phyloP scores from a whole-genome alignment of 805 yeast genomes.

The Alloascoidea africana region DNA sequence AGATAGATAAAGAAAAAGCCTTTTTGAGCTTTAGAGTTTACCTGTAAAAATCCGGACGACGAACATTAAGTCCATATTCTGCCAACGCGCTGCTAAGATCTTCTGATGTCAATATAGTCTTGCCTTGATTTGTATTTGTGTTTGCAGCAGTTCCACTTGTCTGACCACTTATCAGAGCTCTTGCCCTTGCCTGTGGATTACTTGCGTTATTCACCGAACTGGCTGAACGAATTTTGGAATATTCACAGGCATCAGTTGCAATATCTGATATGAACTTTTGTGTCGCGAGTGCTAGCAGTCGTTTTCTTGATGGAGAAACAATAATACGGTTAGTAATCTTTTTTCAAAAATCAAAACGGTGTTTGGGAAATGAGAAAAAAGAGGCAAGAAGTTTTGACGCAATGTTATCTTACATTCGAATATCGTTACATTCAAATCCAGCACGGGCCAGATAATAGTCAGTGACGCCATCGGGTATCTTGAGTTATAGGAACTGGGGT shows the following conservation, averaged over 20 bases:
- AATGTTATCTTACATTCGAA: conserved; percentile 33
- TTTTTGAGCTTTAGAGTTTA: conserved; percentile 16
- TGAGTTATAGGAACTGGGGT: too few species aligned
- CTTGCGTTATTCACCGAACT: conserved; percentile 75
- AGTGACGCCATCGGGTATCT: conserved; percentile 89
- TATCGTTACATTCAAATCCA: conserved; percentile 72
- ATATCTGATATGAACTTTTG: conserved; percentile 90
- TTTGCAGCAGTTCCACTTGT: conserved; percentile 23
- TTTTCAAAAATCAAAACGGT: conserved; percentile 7
- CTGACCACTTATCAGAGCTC: conserved; percentile 53
- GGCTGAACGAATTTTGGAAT: conserved; percentile 80
- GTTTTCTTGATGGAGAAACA: conserved; percentile 26
- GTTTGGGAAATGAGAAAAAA: background rate
- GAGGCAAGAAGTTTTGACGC: background rate
- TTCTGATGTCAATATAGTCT: conserved; percentile 82
- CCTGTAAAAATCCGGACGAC: conserved; percentile 89
- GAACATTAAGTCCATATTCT: conserved; percentile 83
- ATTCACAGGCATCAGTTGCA: conserved; percentile 94
- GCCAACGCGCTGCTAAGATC: conserved; percentile 85
- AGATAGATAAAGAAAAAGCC: too few species aligned
- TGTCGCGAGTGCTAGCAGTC: conserved; percentile 85
- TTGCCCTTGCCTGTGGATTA: conserved; percentile 75
- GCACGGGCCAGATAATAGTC: conserved; percentile 80
- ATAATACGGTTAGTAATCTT: too few species aligned
- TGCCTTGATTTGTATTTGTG: conserved; percentile 42